Evolutionary conservation across 139 green algal genomes (phyloP), one percentile per base, ranked within the genome.

Genomic region (Tetradesmus obliquus): DNA sequence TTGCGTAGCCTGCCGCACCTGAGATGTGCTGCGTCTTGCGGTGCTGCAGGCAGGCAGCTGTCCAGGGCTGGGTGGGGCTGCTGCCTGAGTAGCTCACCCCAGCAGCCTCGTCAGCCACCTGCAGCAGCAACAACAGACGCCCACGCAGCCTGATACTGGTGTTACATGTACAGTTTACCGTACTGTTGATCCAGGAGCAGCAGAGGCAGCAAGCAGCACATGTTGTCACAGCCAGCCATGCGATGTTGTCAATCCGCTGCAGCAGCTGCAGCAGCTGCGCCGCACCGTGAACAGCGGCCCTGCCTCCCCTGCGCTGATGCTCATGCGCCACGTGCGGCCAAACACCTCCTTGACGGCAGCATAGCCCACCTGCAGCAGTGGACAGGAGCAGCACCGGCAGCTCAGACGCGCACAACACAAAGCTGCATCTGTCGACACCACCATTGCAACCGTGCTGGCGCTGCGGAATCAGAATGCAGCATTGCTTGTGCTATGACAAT

Each of bases 201-300:
- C 32, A 45, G 32, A 45, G 32, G 32, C 32, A 45, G 32, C 32
- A 45, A 45, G 32, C 32, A 45, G 32, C 32, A 45, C 32, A 45
- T 45, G 32, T 45, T 45, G 32, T 45, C 32, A 45, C 32, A 45
- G 32, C 32, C 32, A 45, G 32, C 32, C 32, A 45, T 45, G 32
- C 32, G 32, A 45, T 45, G 32, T 45, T 45, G 32, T 45, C 32
- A 45, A 45, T 45, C 32, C 32, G 32, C 32, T 45, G 32, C 32
- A 45, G 32, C 32, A 45, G 32, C 32, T 45, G 32, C 32, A 45
- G 32, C 32, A 45, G 32, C 32, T 45, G 32, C 32, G 32, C 32
- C 32, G 55, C 58, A 89, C 84, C 24, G 60, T 89, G 13, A 89
- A 89, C 20, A 81, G 58, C 20, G 84, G 84, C 4, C 84, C 58